phyloP scores from a whole-genome alignment of 441 rosid genomes.

The Populus hybrid region DNA sequence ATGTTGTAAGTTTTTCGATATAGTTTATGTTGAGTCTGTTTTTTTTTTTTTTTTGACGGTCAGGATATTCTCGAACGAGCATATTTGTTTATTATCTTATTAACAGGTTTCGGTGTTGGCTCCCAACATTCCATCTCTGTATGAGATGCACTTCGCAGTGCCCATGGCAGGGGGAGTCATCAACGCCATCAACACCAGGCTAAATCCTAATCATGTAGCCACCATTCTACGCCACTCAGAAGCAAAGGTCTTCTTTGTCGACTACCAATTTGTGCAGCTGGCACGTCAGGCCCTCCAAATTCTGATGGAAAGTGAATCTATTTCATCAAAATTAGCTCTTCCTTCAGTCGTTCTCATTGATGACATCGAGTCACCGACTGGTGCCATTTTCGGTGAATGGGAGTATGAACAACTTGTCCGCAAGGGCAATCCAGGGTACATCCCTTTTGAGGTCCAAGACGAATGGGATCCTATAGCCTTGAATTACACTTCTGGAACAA shows the following conservation, averaged over 20 bases:
- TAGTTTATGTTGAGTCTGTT: neutral
- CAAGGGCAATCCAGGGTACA: constrained; percentile 27
- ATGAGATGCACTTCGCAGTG: constrained; percentile 77
- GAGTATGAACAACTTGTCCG: constrained; percentile 53
- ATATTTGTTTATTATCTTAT: neutral
- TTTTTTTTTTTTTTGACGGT: neutral
- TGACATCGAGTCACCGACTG: constrained; percentile 44
- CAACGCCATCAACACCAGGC: constrained; percentile 58
- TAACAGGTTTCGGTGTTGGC: constrained; percentile 62
- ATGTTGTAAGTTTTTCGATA: constrained; percentile 40
- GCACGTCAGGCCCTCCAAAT: constrained; percentile 32
- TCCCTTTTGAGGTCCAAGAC: constrained; percentile 24
- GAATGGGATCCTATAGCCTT: constrained; percentile 69
- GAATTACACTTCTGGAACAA: constrained; percentile 74
- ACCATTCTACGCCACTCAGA: constrained; percentile 60
- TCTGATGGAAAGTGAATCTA: neutral
- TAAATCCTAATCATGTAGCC: constrained; percentile 47
- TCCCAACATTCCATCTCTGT: constrained; percentile 66
- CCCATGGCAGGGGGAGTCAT: constrained; percentile 70
- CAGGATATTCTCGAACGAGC: neutral
- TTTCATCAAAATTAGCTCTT: constrained; percentile 11
- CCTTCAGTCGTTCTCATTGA: constrained; percentile 39
- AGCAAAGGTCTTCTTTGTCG: constrained; percentile 57
- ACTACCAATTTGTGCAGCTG: constrained; percentile 36
- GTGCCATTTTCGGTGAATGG: constrained; percentile 34